Conservation (phyloP, 306 rosid species). For the Inga oerstediana region DNA sequence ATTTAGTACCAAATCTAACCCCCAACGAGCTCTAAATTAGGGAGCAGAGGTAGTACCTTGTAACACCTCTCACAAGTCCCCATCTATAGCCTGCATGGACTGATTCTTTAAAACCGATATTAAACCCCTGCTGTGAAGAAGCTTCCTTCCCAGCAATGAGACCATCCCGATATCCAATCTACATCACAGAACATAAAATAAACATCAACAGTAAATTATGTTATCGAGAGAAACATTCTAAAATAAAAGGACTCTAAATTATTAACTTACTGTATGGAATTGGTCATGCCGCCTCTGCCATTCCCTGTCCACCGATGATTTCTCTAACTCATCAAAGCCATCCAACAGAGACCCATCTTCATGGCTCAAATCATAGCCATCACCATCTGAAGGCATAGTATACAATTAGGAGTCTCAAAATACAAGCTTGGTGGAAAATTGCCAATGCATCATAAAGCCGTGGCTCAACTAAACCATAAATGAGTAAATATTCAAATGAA, state of each 20-base stretch:
- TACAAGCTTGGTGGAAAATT: not conserved
- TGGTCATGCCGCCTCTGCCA: constrained; percentile 75
- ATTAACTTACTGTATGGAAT: constrained; percentile 61
- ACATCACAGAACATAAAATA: not conserved
- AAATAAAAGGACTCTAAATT: not conserved
- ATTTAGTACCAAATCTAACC: too few relatives aligned
- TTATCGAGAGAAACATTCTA: constrained; percentile 13
- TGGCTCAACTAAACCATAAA: not conserved
- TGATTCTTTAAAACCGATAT: constrained; percentile 76
- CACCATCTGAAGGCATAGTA: constrained; percentile 47
- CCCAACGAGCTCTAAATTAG: too few relatives aligned
- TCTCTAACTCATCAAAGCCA: constrained; percentile 51
- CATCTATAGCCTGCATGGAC: constrained; percentile 61
- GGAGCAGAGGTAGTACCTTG: constrained; percentile 44
- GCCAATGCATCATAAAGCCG: not conserved
- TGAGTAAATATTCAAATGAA: too few relatives aligned
- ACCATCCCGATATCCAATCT: constrained; percentile 92
- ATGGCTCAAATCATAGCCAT: constrained; percentile 39
- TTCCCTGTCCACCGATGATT: constrained; percentile 52
- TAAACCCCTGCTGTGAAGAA: constrained; percentile 85
- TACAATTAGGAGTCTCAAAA: constrained; percentile 16
- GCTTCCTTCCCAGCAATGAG: constrained; percentile 79
- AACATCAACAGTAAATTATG: constrained; percentile 7
- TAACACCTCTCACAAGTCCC: constrained; percentile 87
- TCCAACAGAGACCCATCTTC: constrained; percentile 45